phyloP scores from a whole-genome alignment of 192 early-diverging fungal species.

The Coemansia sp. region DNA sequence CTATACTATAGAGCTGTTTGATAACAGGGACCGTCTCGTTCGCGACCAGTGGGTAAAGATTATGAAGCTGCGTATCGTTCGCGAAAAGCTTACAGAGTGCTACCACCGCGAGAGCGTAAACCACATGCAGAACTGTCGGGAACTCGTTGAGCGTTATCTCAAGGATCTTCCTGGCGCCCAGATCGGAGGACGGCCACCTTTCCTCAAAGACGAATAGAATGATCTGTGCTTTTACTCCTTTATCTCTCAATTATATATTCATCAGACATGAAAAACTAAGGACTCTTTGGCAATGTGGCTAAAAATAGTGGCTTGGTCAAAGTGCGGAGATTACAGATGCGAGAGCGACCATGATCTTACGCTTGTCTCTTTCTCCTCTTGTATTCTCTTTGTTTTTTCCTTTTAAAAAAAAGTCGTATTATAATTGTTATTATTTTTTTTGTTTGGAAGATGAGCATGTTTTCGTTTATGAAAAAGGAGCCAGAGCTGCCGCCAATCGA shows the following conservation, averaged over 20 bases:
- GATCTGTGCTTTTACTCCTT: background rate
- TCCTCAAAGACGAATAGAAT: conserved; percentile 15
- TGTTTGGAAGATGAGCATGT: conserved; percentile 10
- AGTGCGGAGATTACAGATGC: background rate
- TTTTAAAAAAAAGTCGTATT: background rate
- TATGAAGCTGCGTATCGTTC: conserved; percentile 83
- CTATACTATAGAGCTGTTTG: conserved; percentile 44
- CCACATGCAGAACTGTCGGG: conserved; percentile 90
- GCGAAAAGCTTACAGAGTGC: conserved; percentile 90
- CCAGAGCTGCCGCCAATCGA: conserved; percentile 43
- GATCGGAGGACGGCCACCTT: conserved; percentile 49
- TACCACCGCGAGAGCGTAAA: conserved; percentile 92
- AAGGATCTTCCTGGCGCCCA: conserved; percentile 54
- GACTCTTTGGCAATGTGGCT: background rate
- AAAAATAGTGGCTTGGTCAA: background rate
- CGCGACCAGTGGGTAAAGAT: conserved; percentile 91
- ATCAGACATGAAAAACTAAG: background rate
- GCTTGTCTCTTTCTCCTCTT: background rate
- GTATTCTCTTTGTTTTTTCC: background rate
- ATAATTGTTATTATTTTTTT: background rate
- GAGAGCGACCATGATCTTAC: background rate
- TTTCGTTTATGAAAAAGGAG: conserved; percentile 47
- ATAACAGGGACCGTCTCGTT: conserved; percentile 73
- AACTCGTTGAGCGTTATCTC: conserved; percentile 81
- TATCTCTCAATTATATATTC: background rate